Base-by-base conservation (phyloP, 768 basidiomycete species). In the Suillus alpinus region DNA sequence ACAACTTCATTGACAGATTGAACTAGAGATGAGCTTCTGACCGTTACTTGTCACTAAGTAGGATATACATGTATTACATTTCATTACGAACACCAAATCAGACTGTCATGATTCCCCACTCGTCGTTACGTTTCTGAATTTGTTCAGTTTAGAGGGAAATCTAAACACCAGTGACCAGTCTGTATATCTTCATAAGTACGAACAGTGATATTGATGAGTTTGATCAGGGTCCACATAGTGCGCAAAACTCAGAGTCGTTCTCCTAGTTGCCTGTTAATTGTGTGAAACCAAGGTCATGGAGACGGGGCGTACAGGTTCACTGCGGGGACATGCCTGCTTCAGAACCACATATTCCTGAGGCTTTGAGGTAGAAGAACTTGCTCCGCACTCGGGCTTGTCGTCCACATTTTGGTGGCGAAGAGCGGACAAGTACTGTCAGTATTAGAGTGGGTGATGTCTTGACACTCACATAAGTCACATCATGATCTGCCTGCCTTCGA, bases 171-270 rank as follows among this genome's bases (percentile, higher is more conserved):
- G 39, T 16, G 39, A 16, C 16, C 6, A n/a, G n/a, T n/a, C n/a
- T n/a, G n/a, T n/a, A n/a, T n/a, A n/a, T n/a, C n/a, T n/a, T n/a
- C n/a, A n/a, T n/a, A n/a, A n/a, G n/a, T n/a, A 16, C 8, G n/a
- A 18, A 8, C 18, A 18, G 40, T 1, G 18, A 18, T n/a, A 18
- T 16, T 26, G 16, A n/a, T 2, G 6, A 6, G 3, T 20, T 23
- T 16, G 6, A 13, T 23, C 4, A 23, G 23, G 23, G 5, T 53
- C n/a, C n/a, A n/a, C n/a, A n/a, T n/a, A n/a, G n/a, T n/a, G n/a
- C n/a, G n/a, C n/a, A n/a, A n/a, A n/a, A n/a, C n/a, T 87, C 86
- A 5, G 86, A 84, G 41, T 85, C 86, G 67, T 83, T 85, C 64
- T 80, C 76, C 68, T 69, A 32, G 20, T 9, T 7, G 36, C 16